These are phyloP conservation scores for Funneliformis geosporum DNA, from an alignment of 192 early-diverging fungal genomes.

Conservation along the genomic window DNA sequence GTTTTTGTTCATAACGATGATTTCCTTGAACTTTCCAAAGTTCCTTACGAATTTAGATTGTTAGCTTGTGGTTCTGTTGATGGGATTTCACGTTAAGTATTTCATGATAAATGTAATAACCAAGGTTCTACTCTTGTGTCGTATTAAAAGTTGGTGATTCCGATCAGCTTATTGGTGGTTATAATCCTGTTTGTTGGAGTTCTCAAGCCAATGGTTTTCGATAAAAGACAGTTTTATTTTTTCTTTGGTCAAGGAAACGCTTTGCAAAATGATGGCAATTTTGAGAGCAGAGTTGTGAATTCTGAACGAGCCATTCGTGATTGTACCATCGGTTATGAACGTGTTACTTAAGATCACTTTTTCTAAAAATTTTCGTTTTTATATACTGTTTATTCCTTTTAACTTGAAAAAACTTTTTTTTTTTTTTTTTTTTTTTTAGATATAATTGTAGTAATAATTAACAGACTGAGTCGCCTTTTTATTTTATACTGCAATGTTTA, in stretches of 20 bases:
- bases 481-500: too few species aligned
- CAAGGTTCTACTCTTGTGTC: neutral
- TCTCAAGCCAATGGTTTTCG: neutral
- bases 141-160: neutral
- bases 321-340: neutral
- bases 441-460: too few species aligned
- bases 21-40: neutral
- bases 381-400: too few species aligned
- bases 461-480: too few species aligned
- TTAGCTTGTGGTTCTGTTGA: neutral
- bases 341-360: neutral
- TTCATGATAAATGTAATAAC: constrained; percentile 15
- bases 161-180: constrained; percentile 6
- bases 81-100: neutral
- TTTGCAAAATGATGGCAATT: neutral
- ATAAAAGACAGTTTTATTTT: constrained; percentile 25
- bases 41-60: constrained; percentile 21
- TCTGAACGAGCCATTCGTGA: constrained; percentile 8
- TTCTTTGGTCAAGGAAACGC: neutral
- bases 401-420: too few species aligned
- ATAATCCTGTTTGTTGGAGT: constrained; percentile 1
- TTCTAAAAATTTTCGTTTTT: too few species aligned
- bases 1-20: neutral
- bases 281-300: neutral
- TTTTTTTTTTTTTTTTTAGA: too few species aligned